Percentiles rank a stretch among this genome's conserved stretches.
Conservation (phyloP, 2,329 filamentous ascomycete species). For the Botrytis deweyae region DNA sequence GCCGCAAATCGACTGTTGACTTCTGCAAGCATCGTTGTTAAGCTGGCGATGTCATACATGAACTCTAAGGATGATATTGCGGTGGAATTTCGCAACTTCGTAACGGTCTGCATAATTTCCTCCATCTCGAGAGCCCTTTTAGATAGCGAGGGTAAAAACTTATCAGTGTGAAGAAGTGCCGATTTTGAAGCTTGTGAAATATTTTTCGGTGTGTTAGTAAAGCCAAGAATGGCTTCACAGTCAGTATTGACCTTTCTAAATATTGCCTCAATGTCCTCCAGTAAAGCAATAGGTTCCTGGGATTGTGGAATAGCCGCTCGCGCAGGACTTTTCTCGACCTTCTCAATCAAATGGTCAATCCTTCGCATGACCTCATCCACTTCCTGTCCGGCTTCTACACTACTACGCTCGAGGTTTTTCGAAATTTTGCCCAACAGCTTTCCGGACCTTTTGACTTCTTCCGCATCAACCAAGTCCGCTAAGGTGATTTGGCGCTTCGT, state of each 20-base stretch:
- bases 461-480: constrained; percentile 73
- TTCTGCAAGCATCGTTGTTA: constrained; percentile 72
- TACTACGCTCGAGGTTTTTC: constrained; percentile 58
- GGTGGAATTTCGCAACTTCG: constrained; percentile 66
- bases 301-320: constrained; percentile 57
- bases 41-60: constrained; percentile 78
- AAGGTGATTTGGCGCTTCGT: constrained; percentile 56
- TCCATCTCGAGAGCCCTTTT: constrained; percentile 61
- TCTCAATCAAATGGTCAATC: constrained; percentile 60
- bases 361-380: constrained; percentile 60
- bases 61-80: constrained; percentile 65
- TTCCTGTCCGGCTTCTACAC: constrained; percentile 59
- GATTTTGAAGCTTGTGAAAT: constrained; percentile 62
- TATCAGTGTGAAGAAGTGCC: constrained; percentile 62
- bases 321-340: constrained; percentile 59
- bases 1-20: constrained; percentile 71
- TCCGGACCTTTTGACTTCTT: constrained; percentile 71
- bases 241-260: constrained; percentile 85
- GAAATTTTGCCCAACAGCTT: constrained; percentile 59
- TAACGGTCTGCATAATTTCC: constrained; percentile 57
- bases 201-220: constrained; percentile 66
- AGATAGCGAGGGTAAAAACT: constrained; percentile 57
- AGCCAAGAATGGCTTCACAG: constrained; percentile 71
- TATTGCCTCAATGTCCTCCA: constrained; percentile 83
- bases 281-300: constrained; percentile 65